These are phyloP conservation scores for Pichia sp. DNA, from an alignment of 1,139 yeast genomes.

Conservation along the genomic window DNA sequence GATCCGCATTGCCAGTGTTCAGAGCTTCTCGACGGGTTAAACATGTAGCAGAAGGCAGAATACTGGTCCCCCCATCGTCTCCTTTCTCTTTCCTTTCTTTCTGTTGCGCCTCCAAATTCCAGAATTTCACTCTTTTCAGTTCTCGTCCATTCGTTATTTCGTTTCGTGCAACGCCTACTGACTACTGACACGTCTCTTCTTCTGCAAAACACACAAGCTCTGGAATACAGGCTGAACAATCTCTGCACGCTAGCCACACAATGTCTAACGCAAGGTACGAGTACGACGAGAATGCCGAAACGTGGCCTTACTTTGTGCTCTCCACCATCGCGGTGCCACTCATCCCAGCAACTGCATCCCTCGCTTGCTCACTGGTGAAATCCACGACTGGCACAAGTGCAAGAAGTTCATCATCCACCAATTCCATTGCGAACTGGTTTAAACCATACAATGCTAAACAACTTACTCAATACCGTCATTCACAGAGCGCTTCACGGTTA, in stretches of 20 bases:
- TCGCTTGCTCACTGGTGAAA: not conserved
- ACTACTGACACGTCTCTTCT: no score
- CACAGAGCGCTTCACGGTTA: constrained; percentile 30
- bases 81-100: constrained; percentile 1
- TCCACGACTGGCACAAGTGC: not conserved
- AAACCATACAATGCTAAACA: constrained; percentile 37
- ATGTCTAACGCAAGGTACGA: constrained; percentile 44
- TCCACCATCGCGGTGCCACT: constrained; percentile 63
- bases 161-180: no score
- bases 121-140: no score
- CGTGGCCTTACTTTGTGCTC: constrained; percentile 91
- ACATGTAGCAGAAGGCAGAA: no score
- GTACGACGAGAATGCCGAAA: constrained; percentile 87
- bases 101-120: no score
- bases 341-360: constrained; percentile 57
- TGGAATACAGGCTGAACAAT: no score
- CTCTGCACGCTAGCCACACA: not conserved
- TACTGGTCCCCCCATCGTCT: constrained; percentile 2
- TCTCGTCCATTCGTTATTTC: no score
- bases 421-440: constrained; percentile 13
- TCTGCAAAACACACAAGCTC: no score
- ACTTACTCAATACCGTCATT: constrained; percentile 35
- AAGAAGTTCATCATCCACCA: constrained; percentile 13
- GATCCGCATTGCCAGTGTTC: constrained; percentile 27
- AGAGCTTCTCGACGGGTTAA: no score